phyloP scores from a whole-genome alignment of 768 basidiomycete genomes.

The Myochromella boudieri region DNA sequence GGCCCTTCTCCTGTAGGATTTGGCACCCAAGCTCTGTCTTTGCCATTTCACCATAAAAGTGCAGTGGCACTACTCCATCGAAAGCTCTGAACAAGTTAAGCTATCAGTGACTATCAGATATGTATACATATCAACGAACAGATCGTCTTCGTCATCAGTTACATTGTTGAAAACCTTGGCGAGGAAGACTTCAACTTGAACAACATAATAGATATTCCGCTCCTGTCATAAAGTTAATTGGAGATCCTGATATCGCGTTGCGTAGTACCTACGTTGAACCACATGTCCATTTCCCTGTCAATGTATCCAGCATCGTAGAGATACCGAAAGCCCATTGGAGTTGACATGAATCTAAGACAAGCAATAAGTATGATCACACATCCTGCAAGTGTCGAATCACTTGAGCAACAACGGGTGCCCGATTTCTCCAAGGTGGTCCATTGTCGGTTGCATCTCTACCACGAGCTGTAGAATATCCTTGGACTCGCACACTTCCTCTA shows the following conservation, averaged over 20 bases:
- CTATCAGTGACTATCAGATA: background rate
- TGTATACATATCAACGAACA: conserved; percentile 35
- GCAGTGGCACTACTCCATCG: conserved; percentile 86
- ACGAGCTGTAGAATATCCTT: conserved; percentile 84
- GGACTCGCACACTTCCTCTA: conserved; percentile 88
- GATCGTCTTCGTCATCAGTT: conserved; percentile 66
- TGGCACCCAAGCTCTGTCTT: conserved; percentile 96
- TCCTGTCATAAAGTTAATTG: conserved; percentile 51
- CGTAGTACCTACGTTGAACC: conserved; percentile 77
- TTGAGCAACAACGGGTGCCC: conserved; percentile 87
- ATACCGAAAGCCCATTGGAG: conserved; percentile 89
- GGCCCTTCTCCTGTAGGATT: conserved; percentile 85
- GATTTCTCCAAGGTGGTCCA: conserved; percentile 93
- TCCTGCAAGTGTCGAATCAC: conserved; percentile 40
- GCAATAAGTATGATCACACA: background rate
- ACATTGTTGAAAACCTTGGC: conserved; percentile 70
- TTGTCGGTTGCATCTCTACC: conserved; percentile 90
- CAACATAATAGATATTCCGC: conserved; percentile 89
- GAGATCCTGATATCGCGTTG: background rate
- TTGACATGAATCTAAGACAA: conserved; percentile 87
- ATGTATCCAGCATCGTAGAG: conserved; percentile 92
- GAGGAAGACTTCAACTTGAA: conserved; percentile 91
- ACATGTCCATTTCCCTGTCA: conserved; percentile 91
- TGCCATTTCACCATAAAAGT: conserved; percentile 98
- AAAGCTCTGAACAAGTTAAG: conserved; percentile 48